phyloP scores from a whole-genome alignment of 306 rosid species.

The Prunus mongolica region DNA sequence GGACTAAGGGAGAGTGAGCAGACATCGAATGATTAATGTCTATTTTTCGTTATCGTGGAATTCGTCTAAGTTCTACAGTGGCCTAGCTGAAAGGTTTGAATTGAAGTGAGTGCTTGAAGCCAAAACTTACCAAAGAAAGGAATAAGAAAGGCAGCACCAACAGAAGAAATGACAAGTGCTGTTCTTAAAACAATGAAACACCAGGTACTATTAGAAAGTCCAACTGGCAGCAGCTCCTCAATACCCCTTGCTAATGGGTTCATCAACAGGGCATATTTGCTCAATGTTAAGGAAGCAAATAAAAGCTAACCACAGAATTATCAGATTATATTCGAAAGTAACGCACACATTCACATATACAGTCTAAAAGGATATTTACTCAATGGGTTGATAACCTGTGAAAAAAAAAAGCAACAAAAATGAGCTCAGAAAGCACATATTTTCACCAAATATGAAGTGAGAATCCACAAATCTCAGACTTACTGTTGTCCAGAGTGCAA shows the following conservation, averaged over 20 bases:
- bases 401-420: slow-evolving; percentile 12
- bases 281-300: slow-evolving; percentile 44
- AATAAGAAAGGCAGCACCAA: slow-evolving; percentile 64
- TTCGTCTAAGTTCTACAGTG: not conserved
- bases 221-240: slow-evolving; percentile 68
- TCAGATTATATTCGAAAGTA: slow-evolving; percentile 16
- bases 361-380: slow-evolving; percentile 71
- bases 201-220: slow-evolving; percentile 48
- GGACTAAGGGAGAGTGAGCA: not conserved
- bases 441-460: not conserved
- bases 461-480: slow-evolving; percentile 27
- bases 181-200: slow-evolving; percentile 64
- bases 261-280: slow-evolving; percentile 71
- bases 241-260: slow-evolving; percentile 77
- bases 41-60: too few species aligned
- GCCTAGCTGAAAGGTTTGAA: not conserved
- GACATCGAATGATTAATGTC: too few species aligned
- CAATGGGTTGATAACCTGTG: slow-evolving; percentile 69
- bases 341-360: not conserved
- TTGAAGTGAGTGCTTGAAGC: slow-evolving; percentile 5
- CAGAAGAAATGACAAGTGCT: slow-evolving; percentile 52
- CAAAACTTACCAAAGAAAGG: slow-evolving; percentile 70
- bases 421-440: slow-evolving; percentile 26
- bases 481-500: slow-evolving; percentile 73
- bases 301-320: not conserved